These are phyloP conservation scores for Elsinoe perseae DNA, from an alignment of 2,329 filamentous ascomycete genomes.

Conservation along the genomic window DNA sequence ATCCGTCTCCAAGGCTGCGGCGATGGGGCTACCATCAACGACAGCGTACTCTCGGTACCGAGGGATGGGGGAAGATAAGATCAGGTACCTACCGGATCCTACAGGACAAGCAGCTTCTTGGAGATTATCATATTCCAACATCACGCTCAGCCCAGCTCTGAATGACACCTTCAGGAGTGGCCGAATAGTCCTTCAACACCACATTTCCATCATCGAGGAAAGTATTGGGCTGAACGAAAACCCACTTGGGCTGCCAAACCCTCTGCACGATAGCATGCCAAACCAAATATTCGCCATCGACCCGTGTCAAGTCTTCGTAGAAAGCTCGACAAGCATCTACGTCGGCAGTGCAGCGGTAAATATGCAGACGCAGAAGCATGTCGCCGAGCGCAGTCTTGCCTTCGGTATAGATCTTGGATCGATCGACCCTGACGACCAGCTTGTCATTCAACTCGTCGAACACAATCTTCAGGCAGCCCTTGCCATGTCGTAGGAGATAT, in stretches of 20 bases:
- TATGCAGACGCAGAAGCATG: constrained; percentile 83
- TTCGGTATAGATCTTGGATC: constrained; percentile 74
- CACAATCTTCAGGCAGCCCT: not conserved
- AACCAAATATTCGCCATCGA: constrained; percentile 77
- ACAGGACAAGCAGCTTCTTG: too few species aligned
- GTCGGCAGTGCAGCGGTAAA: constrained; percentile 88
- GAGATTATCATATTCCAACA: constrained; percentile 31
- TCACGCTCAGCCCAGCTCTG: constrained; percentile 53
- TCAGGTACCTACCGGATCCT: too few species aligned
- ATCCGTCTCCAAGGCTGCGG: too few species aligned
- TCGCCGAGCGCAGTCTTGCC: constrained; percentile 76
- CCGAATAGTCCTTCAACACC: constrained; percentile 75
- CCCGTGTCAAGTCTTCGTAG: constrained; percentile 75
- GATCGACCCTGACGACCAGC: constrained; percentile 74
- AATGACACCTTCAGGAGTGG: constrained; percentile 71
- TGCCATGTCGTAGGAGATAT: not conserved
- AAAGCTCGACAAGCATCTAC: constrained; percentile 65
- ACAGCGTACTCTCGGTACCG: too few species aligned
- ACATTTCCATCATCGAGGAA: constrained; percentile 60
- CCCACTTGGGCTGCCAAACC: constrained; percentile 73
- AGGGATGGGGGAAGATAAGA: too few species aligned
- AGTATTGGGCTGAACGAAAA: constrained; percentile 93
- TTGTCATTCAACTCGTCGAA: not conserved
- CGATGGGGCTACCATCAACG: too few species aligned
- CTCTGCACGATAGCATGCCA: constrained; percentile 66